Evolutionary conservation across 225 moss, liverwort and hornwort genomes (phyloP).

Genomic region (Sphagnum tenellum): DNA sequence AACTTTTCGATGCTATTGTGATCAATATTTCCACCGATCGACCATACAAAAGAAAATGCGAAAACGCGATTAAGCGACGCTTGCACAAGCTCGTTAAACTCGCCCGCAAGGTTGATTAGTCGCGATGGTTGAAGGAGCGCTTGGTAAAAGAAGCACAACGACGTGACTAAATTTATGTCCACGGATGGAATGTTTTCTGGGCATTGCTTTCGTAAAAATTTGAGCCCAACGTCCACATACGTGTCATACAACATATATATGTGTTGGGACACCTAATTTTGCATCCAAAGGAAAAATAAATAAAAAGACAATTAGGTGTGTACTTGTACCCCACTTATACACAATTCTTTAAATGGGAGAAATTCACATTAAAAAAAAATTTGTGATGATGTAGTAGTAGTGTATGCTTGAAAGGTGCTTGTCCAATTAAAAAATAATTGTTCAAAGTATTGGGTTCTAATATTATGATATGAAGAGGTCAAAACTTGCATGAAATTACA

Average conservation of each 20-base stretch:
- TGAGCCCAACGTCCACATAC: slow-evolving; percentile 57
- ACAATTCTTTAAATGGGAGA: too few species aligned
- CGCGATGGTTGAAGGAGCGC: slow-evolving; percentile 58
- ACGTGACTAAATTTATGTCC: slow-evolving; percentile 76
- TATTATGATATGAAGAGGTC: too few species aligned
- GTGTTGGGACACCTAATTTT: background rate
- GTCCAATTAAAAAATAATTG: too few species aligned
- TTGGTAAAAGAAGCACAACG: slow-evolving; percentile 60
- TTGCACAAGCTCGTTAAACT: slow-evolving; percentile 32
- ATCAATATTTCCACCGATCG: slow-evolving; percentile 80
- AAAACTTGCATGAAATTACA: too few species aligned
- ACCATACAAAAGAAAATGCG: slow-evolving; percentile 61
- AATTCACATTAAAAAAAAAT: too few species aligned
- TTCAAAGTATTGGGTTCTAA: too few species aligned
- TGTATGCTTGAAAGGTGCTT: too few species aligned
- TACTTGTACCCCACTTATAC: too few species aligned
- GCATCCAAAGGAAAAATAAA: too few species aligned
- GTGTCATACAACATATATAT: slow-evolving; percentile 38
- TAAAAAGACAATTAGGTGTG: too few species aligned
- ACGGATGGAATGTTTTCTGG: slow-evolving; percentile 69
- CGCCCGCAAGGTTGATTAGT: slow-evolving; percentile 37
- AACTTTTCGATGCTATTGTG: slow-evolving; percentile 73
- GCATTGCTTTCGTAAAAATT: slow-evolving; percentile 43
- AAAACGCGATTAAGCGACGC: slow-evolving; percentile 59
- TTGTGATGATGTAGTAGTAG: too few species aligned